These are phyloP conservation scores for Anisodus acutangulus DNA, from an alignment of 257 asterid genomes.

Conservation along the genomic window DNA sequence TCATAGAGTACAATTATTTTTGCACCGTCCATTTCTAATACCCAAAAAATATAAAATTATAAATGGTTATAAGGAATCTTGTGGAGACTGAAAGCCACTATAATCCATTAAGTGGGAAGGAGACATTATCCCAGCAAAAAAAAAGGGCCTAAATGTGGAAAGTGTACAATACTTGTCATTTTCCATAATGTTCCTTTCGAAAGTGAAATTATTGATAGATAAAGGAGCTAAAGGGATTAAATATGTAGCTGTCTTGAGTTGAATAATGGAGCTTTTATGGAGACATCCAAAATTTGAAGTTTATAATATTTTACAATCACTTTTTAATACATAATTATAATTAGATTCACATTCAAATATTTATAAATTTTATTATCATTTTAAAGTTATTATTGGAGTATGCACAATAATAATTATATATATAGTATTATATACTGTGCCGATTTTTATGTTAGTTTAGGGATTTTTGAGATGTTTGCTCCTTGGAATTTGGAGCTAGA, in stretches of 20 bases:
- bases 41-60: neutral
- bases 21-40: constrained; percentile 42
- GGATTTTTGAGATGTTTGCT: constrained; percentile 4
- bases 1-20: constrained; percentile 38
- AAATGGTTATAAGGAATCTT: constrained; percentile 38
- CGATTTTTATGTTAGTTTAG: neutral
- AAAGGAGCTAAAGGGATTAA: neutral
- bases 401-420: too few species aligned
- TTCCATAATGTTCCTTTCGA: constrained; percentile 27
- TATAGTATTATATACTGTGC: too few species aligned
- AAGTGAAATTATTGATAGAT: neutral
- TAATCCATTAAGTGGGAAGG: constrained; percentile 37
- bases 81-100: constrained; percentile 34
- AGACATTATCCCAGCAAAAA: constrained; percentile 20
- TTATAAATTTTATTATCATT: neutral
- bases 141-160: constrained; percentile 25
- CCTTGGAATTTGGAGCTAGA: neutral
- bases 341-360: neutral
- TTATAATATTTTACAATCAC: too few species aligned
- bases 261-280: neutral
- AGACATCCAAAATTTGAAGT: fast-evolving
- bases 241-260: neutral
- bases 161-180: constrained; percentile 18
- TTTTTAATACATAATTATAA: too few species aligned
- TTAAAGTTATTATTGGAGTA: too few species aligned